Evolutionary conservation across 352 stramenopile genomes (phyloP).

Genomic region (Pythium sp.): DNA sequence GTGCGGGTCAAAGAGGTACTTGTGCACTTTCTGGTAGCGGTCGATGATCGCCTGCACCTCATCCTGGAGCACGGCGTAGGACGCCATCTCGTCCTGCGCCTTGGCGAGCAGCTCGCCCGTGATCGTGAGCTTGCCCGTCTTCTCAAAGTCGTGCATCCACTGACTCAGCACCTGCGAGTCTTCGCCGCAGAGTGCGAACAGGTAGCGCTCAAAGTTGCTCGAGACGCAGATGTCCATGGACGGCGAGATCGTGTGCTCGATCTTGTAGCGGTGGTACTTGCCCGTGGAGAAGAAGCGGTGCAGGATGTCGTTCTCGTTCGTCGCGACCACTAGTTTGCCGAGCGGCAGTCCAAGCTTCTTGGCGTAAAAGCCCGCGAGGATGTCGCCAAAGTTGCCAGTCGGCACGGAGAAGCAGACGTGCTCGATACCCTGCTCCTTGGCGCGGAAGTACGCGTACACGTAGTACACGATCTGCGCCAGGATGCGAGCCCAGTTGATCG

Average conservation of each 20-base stretch:
- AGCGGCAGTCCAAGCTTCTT: constrained; percentile 92
- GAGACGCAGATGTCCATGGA: constrained; percentile 99
- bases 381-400: constrained; percentile 99
- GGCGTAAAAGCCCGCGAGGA: constrained; percentile 98
- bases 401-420: constrained; percentile 95
- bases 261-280: constrained; percentile 93
- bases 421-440: constrained; percentile 57
- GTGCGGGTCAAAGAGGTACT: constrained; percentile 98
- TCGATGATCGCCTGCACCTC: constrained; percentile 93
- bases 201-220: constrained; percentile 99
- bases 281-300: constrained; percentile 97
- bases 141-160: constrained; percentile 96
- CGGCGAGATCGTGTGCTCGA: constrained; percentile 94
- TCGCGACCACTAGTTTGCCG: constrained; percentile 96
- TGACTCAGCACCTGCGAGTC: constrained; percentile 84
- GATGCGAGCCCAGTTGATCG: constrained; percentile 99
- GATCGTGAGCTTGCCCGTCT: constrained; percentile 93
- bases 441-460: constrained; percentile 97
- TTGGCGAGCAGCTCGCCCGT: constrained; percentile 86
- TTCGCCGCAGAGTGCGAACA: constrained; percentile 96
- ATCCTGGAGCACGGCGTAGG: constrained; percentile 75
- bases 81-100: constrained; percentile 93
- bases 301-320: constrained; percentile 99
- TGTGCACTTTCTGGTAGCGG: constrained; percentile 87
- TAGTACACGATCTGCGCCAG: constrained; percentile 99